Base-by-base conservation (phyloP, 345 rosid species). In the Anastatica hierochuntica region DNA sequence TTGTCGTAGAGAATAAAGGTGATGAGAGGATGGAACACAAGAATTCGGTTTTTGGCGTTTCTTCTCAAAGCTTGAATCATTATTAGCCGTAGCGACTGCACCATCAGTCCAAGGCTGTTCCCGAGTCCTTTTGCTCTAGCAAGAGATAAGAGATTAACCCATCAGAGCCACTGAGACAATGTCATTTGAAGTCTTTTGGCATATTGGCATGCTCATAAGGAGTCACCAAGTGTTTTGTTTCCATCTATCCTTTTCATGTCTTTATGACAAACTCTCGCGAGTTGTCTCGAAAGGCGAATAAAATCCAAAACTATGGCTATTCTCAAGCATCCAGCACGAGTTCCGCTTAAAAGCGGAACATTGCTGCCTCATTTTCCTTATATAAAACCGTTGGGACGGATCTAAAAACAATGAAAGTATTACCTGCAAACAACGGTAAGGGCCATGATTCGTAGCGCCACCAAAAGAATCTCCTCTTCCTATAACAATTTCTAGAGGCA, bases 401-500 rank as follows among this genome's bases (percentile, higher is more conserved):
- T 63, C 33, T n/a, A n/a, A 42, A 43, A 31, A 34, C 15, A 35
- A 35, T 48, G 63, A 50, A 65, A 19, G 41, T 27, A 20, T 57
- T 65, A 88, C 98, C 95, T 92, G 95, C 67, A 77, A 78, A 42
- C 79, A 80, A 67, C 84, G 73, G 70, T 79, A 83, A 56, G 81
- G 86, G 48, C 81, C 86, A 60, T 83, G 90, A 66, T 83, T 83
- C 46, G 94, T 90, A 74, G 85, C 79, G 56, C 90, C 94, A 26
- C 95, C 86, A 37, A 94, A 88, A 34, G 95, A 81, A 76, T 79
- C 90, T 35, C 94, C 97, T 72, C 86, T 90, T 41, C 83, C 95
- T 64, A 81, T 79, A 63, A 73, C 79, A 63, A 71, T 77, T 68
- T 88, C 96, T 85, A 80, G 70, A 72, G 50, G 45, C 24, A 64